Evolutionary conservation across 352 stramenopile genomes (phyloP).

Genomic region (Phytophthora pini): DNA sequence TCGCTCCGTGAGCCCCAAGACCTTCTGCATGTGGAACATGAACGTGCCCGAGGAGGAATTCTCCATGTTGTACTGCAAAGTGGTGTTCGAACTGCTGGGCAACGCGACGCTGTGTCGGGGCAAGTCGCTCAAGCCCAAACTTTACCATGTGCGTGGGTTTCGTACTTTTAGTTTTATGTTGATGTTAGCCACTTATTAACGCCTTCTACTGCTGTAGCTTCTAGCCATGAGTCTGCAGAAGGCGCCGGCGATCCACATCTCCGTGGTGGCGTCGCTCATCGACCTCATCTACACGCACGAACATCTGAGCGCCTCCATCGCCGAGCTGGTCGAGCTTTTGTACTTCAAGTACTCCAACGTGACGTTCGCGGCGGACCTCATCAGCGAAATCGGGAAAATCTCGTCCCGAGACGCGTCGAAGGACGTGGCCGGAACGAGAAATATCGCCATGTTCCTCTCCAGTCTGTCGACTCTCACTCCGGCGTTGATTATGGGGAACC

Average conservation of each 20-base stretch:
- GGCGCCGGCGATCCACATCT: constrained; percentile 72
- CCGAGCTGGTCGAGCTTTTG: constrained; percentile 68
- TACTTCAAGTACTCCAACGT: constrained; percentile 69
- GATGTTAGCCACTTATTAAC: background rate
- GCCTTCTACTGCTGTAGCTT: constrained; percentile 36
- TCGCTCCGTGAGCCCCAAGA: constrained; percentile 67
- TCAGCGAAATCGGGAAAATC: constrained; percentile 82
- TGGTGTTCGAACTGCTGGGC: constrained; percentile 71
- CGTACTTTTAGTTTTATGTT: background rate
- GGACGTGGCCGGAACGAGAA: constrained; percentile 72
- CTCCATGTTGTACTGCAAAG: constrained; percentile 73
- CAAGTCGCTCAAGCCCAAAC: constrained; percentile 68
- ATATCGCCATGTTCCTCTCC: constrained; percentile 78
- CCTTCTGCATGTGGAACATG: constrained; percentile 81
- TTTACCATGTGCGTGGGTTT: constrained; percentile 60
- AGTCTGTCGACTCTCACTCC: constrained; percentile 68
- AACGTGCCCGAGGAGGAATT: constrained; percentile 86
- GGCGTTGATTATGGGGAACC: constrained; percentile 74
- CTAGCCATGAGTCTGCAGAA: constrained; percentile 67
- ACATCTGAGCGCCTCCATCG: constrained; percentile 62
- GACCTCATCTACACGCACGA: constrained; percentile 80
- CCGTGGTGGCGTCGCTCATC: constrained; percentile 72
- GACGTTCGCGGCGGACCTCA: constrained; percentile 72
- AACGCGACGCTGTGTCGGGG: constrained; percentile 66
- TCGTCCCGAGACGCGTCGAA: constrained; percentile 73